Conservation (phyloP, 306 rosid species). For the Vicia villosa region DNA sequence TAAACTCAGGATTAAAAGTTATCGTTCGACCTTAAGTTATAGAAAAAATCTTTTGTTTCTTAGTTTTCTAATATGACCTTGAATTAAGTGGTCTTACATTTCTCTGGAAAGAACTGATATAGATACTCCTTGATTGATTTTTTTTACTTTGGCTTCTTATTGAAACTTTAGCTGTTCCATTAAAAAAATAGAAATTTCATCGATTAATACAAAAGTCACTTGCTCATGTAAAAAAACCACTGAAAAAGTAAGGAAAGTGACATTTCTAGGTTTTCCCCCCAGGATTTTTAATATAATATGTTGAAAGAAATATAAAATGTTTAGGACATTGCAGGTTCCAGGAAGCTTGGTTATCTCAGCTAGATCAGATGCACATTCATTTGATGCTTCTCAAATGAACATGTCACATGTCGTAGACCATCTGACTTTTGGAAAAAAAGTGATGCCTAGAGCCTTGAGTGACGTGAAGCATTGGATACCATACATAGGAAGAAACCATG, state of each 20-base stretch:
- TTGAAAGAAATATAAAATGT: constrained; percentile 35
- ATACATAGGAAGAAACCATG: constrained; percentile 76
- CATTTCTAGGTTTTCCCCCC: constrained; percentile 4
- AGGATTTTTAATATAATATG: constrained; percentile 12
- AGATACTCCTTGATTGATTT: neutral
- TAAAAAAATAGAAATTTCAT: constrained; percentile 1
- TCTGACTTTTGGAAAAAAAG: constrained; percentile 74
- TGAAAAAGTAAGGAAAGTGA: constrained; percentile 12
- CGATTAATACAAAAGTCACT: neutral
- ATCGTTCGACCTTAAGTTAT: neutral
- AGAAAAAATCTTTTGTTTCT: neutral
- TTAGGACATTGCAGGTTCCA: constrained; percentile 72
- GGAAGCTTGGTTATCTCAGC: constrained; percentile 85
- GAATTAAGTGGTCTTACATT: constrained; percentile 13
- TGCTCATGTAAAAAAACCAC: neutral
- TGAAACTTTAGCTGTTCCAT: constrained; percentile 3
- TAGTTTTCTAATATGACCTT: constrained; percentile 28
- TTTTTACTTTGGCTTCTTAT: neutral
- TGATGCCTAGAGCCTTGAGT: constrained; percentile 62
- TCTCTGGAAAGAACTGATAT: constrained; percentile 12
- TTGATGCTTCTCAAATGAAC: constrained; percentile 92
- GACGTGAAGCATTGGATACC: constrained; percentile 81
- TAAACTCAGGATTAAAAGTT: constrained; percentile 36
- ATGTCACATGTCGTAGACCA: constrained; percentile 89
- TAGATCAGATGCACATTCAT: constrained; percentile 88